phyloP scores from a whole-genome alignment of 164 flowering plant genomes.

The Litsea cubeba region DNA sequence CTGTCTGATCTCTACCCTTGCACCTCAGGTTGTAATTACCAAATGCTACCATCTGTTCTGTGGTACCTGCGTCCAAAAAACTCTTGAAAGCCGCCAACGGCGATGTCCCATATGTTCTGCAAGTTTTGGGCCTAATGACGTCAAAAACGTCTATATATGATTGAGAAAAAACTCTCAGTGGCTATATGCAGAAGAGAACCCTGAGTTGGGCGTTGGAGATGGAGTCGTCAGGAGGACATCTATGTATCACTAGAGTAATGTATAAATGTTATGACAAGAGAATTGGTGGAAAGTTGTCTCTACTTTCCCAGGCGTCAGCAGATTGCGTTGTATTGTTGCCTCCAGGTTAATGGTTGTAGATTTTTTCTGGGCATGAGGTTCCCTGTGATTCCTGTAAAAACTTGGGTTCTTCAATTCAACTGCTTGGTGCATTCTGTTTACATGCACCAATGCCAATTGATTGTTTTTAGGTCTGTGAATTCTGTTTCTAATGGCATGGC shows the following conservation, averaged over 20 bases:
- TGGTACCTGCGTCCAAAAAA: constrained; percentile 62
- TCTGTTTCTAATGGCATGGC: background rate
- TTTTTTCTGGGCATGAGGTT: constrained; percentile 5
- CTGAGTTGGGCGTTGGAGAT: background rate
- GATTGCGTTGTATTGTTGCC: constrained; percentile 1
- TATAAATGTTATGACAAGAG: constrained; percentile 3
- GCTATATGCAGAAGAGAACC: background rate
- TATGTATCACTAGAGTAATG: background rate
- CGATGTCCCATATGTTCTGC: constrained; percentile 71
- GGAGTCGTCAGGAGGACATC: background rate
- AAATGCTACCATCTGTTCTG: constrained; percentile 97
- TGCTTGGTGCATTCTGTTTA: constrained; percentile 1
- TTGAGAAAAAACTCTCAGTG: too few relatives aligned
- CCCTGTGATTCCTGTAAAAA: constrained; percentile 11
- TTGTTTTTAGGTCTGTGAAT: constrained; percentile 6
- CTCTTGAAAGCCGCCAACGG: constrained; percentile 65
- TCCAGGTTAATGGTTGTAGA: background rate
- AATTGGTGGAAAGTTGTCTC: constrained; percentile 5
- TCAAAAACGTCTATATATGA: constrained; percentile 86
- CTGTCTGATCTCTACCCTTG: background rate
- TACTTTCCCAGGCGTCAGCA: background rate
- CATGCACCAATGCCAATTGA: constrained; percentile 10
- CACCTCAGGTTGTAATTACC: constrained; percentile 82
- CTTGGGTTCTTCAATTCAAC: background rate
- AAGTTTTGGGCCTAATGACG: constrained; percentile 85